Base-by-base conservation (phyloP, 176 grass and related monocot species). In the Ensete glaucum region DNA sequence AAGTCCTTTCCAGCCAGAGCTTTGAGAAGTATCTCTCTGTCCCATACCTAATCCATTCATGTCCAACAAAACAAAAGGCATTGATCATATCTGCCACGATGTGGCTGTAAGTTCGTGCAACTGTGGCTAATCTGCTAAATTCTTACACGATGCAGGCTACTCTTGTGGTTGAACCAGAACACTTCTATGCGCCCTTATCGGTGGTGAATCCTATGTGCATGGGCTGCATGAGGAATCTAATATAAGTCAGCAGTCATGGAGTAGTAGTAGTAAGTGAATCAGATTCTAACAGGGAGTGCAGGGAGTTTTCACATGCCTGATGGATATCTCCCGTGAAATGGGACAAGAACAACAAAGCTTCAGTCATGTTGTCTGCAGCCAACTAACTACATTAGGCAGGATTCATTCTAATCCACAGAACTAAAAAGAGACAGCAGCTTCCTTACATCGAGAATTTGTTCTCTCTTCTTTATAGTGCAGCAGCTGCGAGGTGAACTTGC, bases 301-400 rank as follows among this genome's bases (percentile, higher is more conserved):
- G 6, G 17, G 21, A n/a, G 34, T 48, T 70, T 9, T 51, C 63
- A 13, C 0, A 69, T 79, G 83, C 89, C 85, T 96, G 93, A 85
- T 92, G 93, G 87, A 96, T 77, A 53, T 96, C 89, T 50, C 93
- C 93, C 87, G 90, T 96, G 84, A 96, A 96, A 77, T 96, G 93
- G 1, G 93, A 90, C 62, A 92, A 66, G 75, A 96, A 96, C 12
- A 96, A 2, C 75, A 96, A 78, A 20, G 93, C 89, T 73, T 96
- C 89, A 0, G 93, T 96, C 81, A 92, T 27, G 80, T 92, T 96
- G 76, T 96, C 93, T 96, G 79, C 43, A 66, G 16, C 26, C 20
- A 70, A 21, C 11, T 50, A 70, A 70, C 34, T 50, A 51, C 12
- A 70, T 34, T 3, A 22, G 2, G 9, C 67, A 51, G 11, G 43